A percentile compares a stretch with the other conserved stretches of the same genome.
Evolutionary conservation across 345 rosid genomes (phyloP).

Genomic region (Theobroma cacao): DNA sequence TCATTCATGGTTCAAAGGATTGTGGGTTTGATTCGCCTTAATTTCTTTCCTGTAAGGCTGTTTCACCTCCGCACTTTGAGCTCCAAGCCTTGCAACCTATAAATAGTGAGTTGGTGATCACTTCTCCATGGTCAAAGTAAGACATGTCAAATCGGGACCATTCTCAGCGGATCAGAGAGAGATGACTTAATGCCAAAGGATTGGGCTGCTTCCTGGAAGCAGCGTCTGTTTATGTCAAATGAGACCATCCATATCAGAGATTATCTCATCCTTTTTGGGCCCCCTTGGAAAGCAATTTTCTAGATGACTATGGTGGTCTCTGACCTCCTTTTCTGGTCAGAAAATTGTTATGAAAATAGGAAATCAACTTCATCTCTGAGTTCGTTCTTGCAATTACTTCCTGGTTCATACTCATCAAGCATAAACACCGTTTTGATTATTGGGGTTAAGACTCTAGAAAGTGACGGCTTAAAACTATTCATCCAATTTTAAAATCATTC

Average conservation of each 20-base stretch:
- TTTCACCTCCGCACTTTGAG: neutral
- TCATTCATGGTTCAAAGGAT: neutral
- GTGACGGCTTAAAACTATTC: no score
- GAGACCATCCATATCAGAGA: neutral
- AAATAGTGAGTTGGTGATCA: neutral
- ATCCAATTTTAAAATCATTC: no score
- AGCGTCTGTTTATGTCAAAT: conserved; percentile 1
- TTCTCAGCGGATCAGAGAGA: neutral
- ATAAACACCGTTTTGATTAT: no score
- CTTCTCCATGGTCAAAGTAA: neutral
- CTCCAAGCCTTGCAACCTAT: neutral
- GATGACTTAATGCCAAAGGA: conserved; percentile 9
- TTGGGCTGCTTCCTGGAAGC: conserved; percentile 8
- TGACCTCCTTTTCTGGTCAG: neutral
- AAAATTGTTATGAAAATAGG: neutral
- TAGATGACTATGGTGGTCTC: neutral
- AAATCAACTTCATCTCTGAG: neutral
- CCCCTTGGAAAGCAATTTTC: neutral
- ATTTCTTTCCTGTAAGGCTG: no score
- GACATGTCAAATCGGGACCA: neutral
- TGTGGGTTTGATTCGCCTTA: no score
- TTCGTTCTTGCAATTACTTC: neutral
- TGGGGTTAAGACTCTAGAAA: no score
- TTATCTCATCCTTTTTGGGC: neutral
- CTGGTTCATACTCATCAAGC: neutral